Base-by-base conservation (phyloP, 192 early-diverging fungal genomes). In the Coemansia asiatica region DNA sequence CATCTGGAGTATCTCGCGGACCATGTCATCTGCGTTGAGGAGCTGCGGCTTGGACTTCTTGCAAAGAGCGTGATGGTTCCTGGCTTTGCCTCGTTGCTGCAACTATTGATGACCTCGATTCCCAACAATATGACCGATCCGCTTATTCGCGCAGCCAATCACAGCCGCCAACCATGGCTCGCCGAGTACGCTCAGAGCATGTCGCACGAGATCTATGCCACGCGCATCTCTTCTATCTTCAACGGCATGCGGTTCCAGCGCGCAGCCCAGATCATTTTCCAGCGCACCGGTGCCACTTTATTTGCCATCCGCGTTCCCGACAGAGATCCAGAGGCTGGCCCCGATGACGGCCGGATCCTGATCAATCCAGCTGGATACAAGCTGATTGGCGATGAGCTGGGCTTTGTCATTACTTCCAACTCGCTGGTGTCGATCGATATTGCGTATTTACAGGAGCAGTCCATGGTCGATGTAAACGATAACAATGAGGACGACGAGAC, bases 1-100 rank as follows among this genome's bases (percentile, higher is more conserved):
- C 90, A 92, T 67, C 81, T 92, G 72, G 84, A 90, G 71, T 83
- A 81, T 47, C 57, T 91, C 60, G 87, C 90, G n/a, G 86, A 89
- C 62, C 84, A 86, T 29, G 81, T 88, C 0, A 73, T 92, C 25
- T 92, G 89, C 69, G 74, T 91, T 21, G 90, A 91, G 53, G 90
- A 92, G 73, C 81, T 90, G 62, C 85, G 86, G 4, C 71, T 90
- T 46, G 90, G 88, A 6, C 70, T 92, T 56, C 67, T 90, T 54
- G 90, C 89, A 18, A 88, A 89, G 75, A 87, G 85, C 64, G 84
- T 85, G 19, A 67, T 90, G 50, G 83, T 87, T 19, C 89, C 90
- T 0, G 90, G 90, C 15, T 89, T 92, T 68, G 82, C 88, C 1
- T 87, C 90, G 22, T 61, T 91, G 26, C 31, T 91, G 40, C 82